Conservation (phyloP, 2,329 filamentous ascomycete genomes). For the Cladophialophora bantiana region DNA sequence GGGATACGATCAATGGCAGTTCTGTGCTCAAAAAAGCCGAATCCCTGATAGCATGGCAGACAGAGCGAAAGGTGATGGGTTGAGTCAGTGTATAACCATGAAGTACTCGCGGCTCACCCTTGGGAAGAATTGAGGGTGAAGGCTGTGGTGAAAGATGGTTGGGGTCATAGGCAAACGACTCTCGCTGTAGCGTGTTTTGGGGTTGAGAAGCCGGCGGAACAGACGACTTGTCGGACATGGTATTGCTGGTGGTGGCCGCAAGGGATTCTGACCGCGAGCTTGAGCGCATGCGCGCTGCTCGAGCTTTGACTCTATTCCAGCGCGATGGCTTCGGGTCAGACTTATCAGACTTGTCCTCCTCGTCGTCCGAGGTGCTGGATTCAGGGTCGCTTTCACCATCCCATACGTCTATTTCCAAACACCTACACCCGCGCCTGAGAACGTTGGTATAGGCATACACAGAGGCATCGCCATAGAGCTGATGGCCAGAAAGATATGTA, state of each 20-base stretch:
- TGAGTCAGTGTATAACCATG: slow-evolving; percentile 88
- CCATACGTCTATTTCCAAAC: slow-evolving; percentile 95
- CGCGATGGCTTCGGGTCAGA: slow-evolving; percentile 31
- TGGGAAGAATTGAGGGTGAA: slow-evolving; percentile 35
- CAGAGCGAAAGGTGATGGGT: slow-evolving; percentile 84
- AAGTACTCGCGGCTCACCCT: slow-evolving; percentile 77
- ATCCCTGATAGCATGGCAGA: slow-evolving; percentile 80
- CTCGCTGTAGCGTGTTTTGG: not conserved
- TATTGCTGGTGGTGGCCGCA: not conserved
- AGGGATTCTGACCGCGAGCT: slow-evolving; percentile 31
- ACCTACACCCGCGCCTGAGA: slow-evolving; percentile 79
- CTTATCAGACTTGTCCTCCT: slow-evolving; percentile 31
- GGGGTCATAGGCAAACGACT: slow-evolving; percentile 15
- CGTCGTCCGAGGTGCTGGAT: slow-evolving; percentile 41
- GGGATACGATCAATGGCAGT: slow-evolving; percentile 85
- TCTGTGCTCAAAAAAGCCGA: slow-evolving; percentile 77
- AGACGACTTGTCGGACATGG: not conserved
- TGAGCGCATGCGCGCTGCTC: slow-evolving; percentile 36
- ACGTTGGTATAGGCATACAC: slow-evolving; percentile 80
- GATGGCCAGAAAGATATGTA: slow-evolving; percentile 87
- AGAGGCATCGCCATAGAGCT: slow-evolving; percentile 78
- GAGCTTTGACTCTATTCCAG: slow-evolving; percentile 37
- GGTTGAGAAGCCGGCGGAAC: not conserved
- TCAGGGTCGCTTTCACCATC: slow-evolving; percentile 66
- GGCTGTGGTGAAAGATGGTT: slow-evolving; percentile 28